Conservation (phyloP, 805 yeast species). For the Starmerella asiatica region DNA sequence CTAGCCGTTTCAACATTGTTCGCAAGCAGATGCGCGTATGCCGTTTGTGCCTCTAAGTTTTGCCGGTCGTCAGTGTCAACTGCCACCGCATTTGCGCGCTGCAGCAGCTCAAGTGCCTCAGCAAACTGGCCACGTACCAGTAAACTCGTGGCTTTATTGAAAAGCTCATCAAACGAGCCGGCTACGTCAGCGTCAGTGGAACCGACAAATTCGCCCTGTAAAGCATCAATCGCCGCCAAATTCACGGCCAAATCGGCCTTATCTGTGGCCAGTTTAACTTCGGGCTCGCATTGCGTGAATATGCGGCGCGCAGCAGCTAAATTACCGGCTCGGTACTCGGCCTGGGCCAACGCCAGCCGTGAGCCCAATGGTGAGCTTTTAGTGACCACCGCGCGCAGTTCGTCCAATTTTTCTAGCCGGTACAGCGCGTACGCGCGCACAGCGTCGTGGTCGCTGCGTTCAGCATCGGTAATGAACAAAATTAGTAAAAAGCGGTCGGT, state of each 20-base stretch:
- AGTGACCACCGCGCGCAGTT: slow-evolving; percentile 20
- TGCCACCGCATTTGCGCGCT: slow-evolving; percentile 34
- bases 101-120: slow-evolving; percentile 33
- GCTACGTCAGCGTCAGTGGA: not conserved
- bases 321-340: slow-evolving; percentile 38
- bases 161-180: slow-evolving; percentile 42
- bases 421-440: slow-evolving; percentile 50
- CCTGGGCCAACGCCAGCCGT: slow-evolving; percentile 42
- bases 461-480: not conserved
- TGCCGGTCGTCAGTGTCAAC: slow-evolving; percentile 35
- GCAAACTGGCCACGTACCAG: slow-evolving; percentile 32
- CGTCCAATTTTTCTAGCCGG: slow-evolving; percentile 36
- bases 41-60: slow-evolving; percentile 43
- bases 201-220: slow-evolving; percentile 9
- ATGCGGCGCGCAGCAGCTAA: slow-evolving; percentile 32
- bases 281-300: slow-evolving; percentile 24
- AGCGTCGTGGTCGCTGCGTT: slow-evolving; percentile 19
- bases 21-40: slow-evolving; percentile 36
- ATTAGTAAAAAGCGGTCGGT: slow-evolving; percentile 14
- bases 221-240: slow-evolving; percentile 39
- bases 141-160: slow-evolving; percentile 44
- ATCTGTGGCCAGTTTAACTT: slow-evolving; percentile 34
- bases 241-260: slow-evolving; percentile 44
- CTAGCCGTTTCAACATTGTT: slow-evolving; percentile 31
- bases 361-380: slow-evolving; percentile 19